Evolutionary conservation across 2,329 filamentous ascomycete species (phyloP).

Genomic region (Alternaria ventricosa): DNA sequence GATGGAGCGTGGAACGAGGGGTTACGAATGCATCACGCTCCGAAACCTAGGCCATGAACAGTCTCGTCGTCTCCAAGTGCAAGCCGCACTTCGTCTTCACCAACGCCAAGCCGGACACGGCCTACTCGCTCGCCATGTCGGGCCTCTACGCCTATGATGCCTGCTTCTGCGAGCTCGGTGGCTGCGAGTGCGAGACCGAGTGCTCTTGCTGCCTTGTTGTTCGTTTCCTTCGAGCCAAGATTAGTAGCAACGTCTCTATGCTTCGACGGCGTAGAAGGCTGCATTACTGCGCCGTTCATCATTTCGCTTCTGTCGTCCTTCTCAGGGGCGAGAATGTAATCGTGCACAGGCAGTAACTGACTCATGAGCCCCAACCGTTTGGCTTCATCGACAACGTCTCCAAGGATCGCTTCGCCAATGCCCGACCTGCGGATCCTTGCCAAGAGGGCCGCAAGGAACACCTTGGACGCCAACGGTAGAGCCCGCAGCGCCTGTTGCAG

Average conservation of each 20-base stretch:
- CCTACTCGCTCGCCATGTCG: slow-evolving; percentile 81
- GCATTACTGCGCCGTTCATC: slow-evolving; percentile 9
- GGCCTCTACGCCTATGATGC: slow-evolving; percentile 83
- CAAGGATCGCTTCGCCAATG: slow-evolving; percentile 83
- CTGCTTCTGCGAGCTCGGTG: slow-evolving; percentile 83
- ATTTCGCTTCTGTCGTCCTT: slow-evolving; percentile 35
- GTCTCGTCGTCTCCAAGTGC: slow-evolving; percentile 89
- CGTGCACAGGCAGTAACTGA: slow-evolving; percentile 65
- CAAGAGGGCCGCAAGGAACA: slow-evolving; percentile 84
- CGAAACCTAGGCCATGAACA: slow-evolving; percentile 74
- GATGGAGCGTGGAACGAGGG: neutral
- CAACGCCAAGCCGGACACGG: slow-evolving; percentile 83
- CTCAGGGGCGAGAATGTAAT: slow-evolving; percentile 61
- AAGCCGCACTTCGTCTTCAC: slow-evolving; percentile 87
- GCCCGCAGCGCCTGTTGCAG: slow-evolving; percentile 86
- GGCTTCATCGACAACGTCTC: slow-evolving; percentile 88
- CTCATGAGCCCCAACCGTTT: slow-evolving; percentile 70
- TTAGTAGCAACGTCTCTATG: slow-evolving; percentile 20
- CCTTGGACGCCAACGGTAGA: slow-evolving; percentile 80
- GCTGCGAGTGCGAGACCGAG: slow-evolving; percentile 73
- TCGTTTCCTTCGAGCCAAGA: slow-evolving; percentile 29
- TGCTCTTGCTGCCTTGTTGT: slow-evolving; percentile 52
- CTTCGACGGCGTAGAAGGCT: slow-evolving; percentile 23
- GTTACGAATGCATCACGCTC: slow-evolving; percentile 17
- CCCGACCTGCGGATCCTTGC: slow-evolving; percentile 82